Percentiles rank a stretch among this genome's conserved stretches.
phyloP scores from a whole-genome alignment of 129 eudicot genomes.

The Arctium minus region DNA sequence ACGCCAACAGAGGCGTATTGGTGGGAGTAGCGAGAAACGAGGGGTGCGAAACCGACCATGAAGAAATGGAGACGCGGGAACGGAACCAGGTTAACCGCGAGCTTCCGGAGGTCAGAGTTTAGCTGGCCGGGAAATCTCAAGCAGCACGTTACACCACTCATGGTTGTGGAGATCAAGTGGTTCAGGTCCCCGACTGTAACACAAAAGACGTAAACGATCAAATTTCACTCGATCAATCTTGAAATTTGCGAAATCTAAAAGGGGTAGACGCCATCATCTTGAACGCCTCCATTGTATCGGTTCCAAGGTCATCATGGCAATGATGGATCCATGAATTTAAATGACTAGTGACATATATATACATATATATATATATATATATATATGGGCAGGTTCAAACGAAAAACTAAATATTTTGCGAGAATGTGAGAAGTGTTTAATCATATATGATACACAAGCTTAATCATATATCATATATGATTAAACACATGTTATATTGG shows the following conservation, averaged over 20 bases:
- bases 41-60: constrained; percentile 79
- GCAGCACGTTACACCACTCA: constrained; percentile 75
- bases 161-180: constrained; percentile 65
- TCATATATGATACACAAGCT: too few species aligned
- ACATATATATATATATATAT: too few species aligned
- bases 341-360: too few species aligned
- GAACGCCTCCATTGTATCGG: too few species aligned
- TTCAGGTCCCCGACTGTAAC: constrained; percentile 48
- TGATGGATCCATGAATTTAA: too few species aligned
- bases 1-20: constrained; percentile 54
- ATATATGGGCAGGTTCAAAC: too few species aligned
- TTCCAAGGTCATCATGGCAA: too few species aligned
- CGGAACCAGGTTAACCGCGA: constrained; percentile 67
- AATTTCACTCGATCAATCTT: background rate
- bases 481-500: too few species aligned
- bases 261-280: too few species aligned
- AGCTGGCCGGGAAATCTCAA: constrained; percentile 68
- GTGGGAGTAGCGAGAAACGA: constrained; percentile 64
- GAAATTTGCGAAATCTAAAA: background rate
- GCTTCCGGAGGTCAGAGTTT: constrained; percentile 63
- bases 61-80: constrained; percentile 77
- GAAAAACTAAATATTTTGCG: too few species aligned
- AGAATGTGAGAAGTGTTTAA: too few species aligned
- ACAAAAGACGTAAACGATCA: background rate
- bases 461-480: too few species aligned